phyloP scores from a whole-genome alignment of 106 monocot genomes.

The Phalaenopsis aphrodite region DNA sequence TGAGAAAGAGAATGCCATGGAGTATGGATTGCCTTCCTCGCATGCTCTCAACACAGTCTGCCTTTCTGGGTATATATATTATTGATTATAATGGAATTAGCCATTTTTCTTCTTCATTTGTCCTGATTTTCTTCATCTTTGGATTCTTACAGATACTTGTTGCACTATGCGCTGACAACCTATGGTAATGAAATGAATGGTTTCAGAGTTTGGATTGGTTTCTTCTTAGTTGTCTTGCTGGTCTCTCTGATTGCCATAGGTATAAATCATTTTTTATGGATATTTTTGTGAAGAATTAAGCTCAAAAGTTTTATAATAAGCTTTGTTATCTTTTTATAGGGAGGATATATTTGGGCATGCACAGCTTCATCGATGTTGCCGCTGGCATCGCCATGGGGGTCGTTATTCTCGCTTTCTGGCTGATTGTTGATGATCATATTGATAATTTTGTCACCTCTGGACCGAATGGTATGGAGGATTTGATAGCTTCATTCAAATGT shows the following conservation, averaged over 20 bases:
- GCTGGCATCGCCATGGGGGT: conserved; percentile 69
- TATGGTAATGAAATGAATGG: conserved; percentile 27
- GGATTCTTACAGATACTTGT: conserved; percentile 44
- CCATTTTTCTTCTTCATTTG: background rate
- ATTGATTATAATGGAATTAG: background rate
- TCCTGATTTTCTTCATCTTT: background rate
- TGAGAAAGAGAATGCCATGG: conserved; percentile 55
- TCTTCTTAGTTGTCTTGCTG: conserved; percentile 29
- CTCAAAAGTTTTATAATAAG: background rate
- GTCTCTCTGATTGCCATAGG: conserved; percentile 58
- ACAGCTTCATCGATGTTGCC: conserved; percentile 79
- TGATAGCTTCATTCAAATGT: background rate
- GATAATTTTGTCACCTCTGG: conserved; percentile 69
- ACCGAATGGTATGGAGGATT: conserved; percentile 53
- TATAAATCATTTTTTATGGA: conserved; percentile 11
- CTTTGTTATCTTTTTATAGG: conserved; percentile 26
- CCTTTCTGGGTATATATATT: conserved; percentile 40
- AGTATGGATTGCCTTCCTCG: conserved; percentile 56
- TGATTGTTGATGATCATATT: conserved; percentile 42
- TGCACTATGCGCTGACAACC: conserved; percentile 49
- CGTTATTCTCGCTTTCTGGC: conserved; percentile 66
- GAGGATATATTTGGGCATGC: conserved; percentile 95
- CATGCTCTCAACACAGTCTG: conserved; percentile 74
- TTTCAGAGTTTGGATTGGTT: conserved; percentile 17
- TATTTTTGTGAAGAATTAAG: background rate